Base-by-base conservation (phyloP, 2,329 filamentous ascomycete species). In the Pyricularia sp. region DNA sequence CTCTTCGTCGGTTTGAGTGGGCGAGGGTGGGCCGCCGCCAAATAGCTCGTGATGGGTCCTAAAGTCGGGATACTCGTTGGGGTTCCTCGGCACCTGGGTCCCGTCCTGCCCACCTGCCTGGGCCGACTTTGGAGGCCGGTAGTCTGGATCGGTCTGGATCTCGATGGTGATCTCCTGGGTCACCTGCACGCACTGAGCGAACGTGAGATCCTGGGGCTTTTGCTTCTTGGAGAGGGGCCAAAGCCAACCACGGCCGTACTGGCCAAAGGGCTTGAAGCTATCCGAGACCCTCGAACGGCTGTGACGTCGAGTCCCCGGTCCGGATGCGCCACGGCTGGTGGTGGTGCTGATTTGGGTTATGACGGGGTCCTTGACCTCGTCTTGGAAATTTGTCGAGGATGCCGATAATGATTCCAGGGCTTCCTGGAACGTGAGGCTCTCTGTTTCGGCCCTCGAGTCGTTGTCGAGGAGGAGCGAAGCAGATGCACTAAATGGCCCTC, bases 81-180 rank as follows among this genome's bases (percentile, higher is more conserved):
- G 65, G 17, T 28, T 30, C 25, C 42, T 23, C 10, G 36, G 23
- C 59, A 30, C 23, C 59, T 63, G 59, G 4, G 12, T 30, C 14
- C 58, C 58, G 58, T 63, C 59, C 59, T 63, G 59, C 4, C 23
- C 59, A 17, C 59, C 59, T 30, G 23, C 59, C 26, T 63, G 59
- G 10, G 25, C 14, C 25, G 23, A 63, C 9, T 26, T 14, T 17
- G 59, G 59, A 63, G 59, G 59, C 3, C 42, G 65, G 23, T n/a
- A 30, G 65, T n/a, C 23, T 42, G 42, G 42, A 5, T 50, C 26
- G 11, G 28, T 30, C 26, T 66, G 65, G 25, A 28, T 50, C 25
- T 66, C 65, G 36, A 66, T 55, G 25, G 65, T 66, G 65, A 66
- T 66, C 17, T 66, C 36, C 36, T 59, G 65, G 25, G 65, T 66